These are phyloP conservation scores for Celoporthe dispersa DNA, from an alignment of 2,329 filamentous ascomycete genomes.

Conservation along the genomic window DNA sequence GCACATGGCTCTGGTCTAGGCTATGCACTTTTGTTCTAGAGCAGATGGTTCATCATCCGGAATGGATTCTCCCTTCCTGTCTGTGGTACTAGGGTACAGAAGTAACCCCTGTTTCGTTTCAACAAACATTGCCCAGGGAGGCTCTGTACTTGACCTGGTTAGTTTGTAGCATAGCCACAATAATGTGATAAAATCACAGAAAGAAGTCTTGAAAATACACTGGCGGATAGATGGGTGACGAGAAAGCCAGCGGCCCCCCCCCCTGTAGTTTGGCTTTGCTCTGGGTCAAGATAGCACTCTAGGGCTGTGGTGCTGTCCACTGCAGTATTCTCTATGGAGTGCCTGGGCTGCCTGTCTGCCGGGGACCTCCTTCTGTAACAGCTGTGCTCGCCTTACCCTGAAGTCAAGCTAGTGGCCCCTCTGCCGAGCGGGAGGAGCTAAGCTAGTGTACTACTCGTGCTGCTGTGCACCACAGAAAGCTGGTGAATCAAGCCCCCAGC, in stretches of 20 bases:
- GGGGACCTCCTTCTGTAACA: neutral
- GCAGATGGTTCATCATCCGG: neutral
- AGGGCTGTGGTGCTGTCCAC: neutral
- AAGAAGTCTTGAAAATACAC: neutral
- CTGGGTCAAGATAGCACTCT: neutral
- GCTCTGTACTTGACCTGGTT: neutral
- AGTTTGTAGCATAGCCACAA: neutral
- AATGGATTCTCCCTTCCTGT: neutral
- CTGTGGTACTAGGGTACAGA: neutral
- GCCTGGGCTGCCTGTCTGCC: neutral
- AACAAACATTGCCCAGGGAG: slow-evolving; percentile 4
- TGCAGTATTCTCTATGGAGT: neutral
- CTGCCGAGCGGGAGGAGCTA: slow-evolving; percentile 8
- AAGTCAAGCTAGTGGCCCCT: neutral
- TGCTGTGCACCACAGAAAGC: neutral
- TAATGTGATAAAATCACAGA: neutral
- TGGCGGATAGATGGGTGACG: neutral
- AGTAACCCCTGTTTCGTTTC: slow-evolving; percentile 13
- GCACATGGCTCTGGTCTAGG: neutral
- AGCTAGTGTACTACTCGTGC: neutral
- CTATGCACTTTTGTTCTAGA: neutral
- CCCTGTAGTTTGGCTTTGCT: neutral
- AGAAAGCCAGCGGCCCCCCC: neutral
- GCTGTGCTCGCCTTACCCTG: neutral
- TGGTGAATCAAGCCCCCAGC: no score